A percentile compares a stretch with the other conserved stretches of the same genome.
Evolutionary conservation across 1,284 basidiomycete species (phyloP).

Genomic region (Termitomyces sp.): DNA sequence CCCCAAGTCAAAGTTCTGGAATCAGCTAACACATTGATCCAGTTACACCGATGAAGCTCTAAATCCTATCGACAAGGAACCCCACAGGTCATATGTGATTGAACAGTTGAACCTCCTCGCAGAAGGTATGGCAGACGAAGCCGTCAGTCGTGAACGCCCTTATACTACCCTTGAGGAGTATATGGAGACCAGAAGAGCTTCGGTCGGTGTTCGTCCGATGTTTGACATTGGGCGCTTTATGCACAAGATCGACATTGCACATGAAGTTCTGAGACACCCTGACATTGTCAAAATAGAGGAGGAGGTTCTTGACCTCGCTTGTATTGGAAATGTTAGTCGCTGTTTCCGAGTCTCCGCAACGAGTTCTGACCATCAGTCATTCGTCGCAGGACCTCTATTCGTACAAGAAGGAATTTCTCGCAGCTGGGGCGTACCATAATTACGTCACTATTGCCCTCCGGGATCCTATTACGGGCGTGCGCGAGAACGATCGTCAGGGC

Average conservation of each 20-base stretch:
- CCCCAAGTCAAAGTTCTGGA: too few relatives aligned
- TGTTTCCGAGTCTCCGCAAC: neutral
- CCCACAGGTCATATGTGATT: neutral
- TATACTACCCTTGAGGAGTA: neutral
- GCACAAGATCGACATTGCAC: neutral
- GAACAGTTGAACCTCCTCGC: neutral
- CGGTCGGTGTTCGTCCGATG: neutral
- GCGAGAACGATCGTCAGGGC: neutral
- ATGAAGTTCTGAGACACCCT: neutral
- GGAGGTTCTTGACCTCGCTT: neutral
- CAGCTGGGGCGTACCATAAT: neutral
- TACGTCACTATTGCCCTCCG: neutral
- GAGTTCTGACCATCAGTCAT: too few relatives aligned
- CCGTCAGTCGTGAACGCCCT: neutral
- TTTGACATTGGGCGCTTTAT: neutral
- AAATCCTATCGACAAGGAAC: neutral
- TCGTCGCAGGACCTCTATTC: neutral
- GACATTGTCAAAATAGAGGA: neutral
- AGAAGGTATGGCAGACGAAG: neutral
- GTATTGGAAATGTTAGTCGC: neutral
- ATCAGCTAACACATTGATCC: neutral
- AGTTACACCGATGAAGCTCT: slow-evolving; percentile 2
- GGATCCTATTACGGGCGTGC: neutral
- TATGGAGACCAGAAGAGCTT: neutral
- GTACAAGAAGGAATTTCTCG: neutral